phyloP scores from a whole-genome alignment of 352 stramenopile species.

The Halophytophthora batemanensis region DNA sequence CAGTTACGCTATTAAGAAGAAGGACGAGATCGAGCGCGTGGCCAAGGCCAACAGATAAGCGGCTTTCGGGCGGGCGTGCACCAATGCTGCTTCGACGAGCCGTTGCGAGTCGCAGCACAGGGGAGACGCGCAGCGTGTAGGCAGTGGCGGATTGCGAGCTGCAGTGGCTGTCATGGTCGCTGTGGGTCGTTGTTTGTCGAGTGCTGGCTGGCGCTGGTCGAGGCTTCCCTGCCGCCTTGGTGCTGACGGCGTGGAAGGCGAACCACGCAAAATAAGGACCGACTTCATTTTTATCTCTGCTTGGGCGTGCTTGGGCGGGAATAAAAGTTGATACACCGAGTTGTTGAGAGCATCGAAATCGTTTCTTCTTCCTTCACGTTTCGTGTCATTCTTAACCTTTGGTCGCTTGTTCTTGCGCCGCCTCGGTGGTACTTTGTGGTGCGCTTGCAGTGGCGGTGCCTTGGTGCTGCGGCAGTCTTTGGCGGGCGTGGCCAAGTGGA shows the following conservation, averaged over 20 bases:
- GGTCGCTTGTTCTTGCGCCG: no score
- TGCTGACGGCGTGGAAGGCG: slow-evolving; percentile 18
- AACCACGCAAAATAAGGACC: slow-evolving; percentile 18
- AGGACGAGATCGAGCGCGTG: slow-evolving; percentile 99
- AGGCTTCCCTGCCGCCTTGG: slow-evolving; percentile 14
- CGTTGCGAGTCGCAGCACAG: not conserved
- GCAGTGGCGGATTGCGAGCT: not conserved
- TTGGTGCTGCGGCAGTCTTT: not conserved
- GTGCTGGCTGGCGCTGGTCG: not conserved
- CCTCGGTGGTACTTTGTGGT: no score
- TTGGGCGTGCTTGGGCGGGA: slow-evolving; percentile 26
- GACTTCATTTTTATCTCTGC: slow-evolving; percentile 42
- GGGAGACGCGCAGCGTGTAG: not conserved
- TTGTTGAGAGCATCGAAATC: slow-evolving; percentile 76
- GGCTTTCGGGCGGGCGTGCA: slow-evolving; percentile 9
- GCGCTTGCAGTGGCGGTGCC: not conserved
- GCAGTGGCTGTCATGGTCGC: not conserved
- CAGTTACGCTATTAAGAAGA: slow-evolving; percentile 99
- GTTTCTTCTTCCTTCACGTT: slow-evolving; percentile 8
- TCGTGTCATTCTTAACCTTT: no score
- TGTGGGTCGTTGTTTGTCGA: not conserved
- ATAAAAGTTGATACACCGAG: slow-evolving; percentile 78
- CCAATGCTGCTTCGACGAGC: not conserved
- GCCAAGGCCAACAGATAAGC: slow-evolving; percentile 99
- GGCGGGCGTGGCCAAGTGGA: not conserved